Base-by-base conservation (phyloP, 169 alveolate species). In the Cryptosporidium baileyi region DNA sequence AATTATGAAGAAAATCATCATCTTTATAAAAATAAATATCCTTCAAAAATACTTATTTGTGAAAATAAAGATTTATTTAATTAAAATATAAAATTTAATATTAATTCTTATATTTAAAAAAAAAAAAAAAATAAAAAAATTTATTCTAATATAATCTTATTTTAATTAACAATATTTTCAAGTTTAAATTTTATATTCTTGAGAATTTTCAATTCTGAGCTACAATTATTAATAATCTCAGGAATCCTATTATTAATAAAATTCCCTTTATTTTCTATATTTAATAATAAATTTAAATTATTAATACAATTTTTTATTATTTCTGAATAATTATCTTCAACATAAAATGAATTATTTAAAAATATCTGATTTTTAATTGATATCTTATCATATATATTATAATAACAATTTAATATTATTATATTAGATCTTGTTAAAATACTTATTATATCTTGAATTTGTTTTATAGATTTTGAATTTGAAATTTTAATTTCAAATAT, bases 281-380 rank as follows among this genome's bases (percentile, higher is more conserved):
- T 59, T 13, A 74, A 17, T 41, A 74, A 7, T 8, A 38, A 4
- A 24, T 43, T 38, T 41, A 74, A 22, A 4, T 67, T 41, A 19
- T 30, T 57, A 6, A 74, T n/a, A 51, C 67, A 74, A 22, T 13
- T 74, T 59, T 32, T 54, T 19, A 74, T 15, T n/a, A 34, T 45
- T 22, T 74, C 85, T 17, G 38, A 41, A 44, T 52, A 57, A 24
- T 60, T 63, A 28, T 67, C 60, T 28, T 74, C 85, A 40, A 51
- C 63, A 0, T 61, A 26, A 17, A 65, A 62, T 8, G 9, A n/a
- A 9, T 9, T 47, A 5, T 26, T 47, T 6, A 26, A n/a, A 26
- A n/a, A n/a, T 47, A 47, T 47, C 30, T 9, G 59, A 47, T 4
- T 47, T 24, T 13, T 57, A 19, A 57, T 57, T 30, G 3, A 51